Conservation (phyloP, 129 eudicot genomes). For the Kitagawia praeruptora region DNA sequence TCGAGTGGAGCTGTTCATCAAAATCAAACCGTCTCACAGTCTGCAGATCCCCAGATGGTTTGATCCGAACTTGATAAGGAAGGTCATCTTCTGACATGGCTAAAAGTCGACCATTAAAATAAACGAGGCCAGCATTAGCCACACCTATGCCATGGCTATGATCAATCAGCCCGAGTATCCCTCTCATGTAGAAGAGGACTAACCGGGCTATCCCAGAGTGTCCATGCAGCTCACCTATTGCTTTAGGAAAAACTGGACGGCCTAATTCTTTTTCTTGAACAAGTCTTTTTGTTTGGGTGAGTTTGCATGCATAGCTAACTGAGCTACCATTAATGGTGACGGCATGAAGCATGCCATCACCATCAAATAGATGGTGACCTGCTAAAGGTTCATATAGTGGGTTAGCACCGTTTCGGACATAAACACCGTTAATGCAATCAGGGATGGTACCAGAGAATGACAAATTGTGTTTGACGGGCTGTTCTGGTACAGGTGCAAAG, state of each 20-base stretch:
- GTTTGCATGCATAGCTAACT: conserved; percentile 1
- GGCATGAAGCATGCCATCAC: conserved; percentile 1
- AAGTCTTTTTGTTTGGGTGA: conserved; percentile 4
- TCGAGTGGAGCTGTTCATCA: neutral
- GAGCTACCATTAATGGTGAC: neutral
- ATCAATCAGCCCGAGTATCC: conserved; percentile 1
- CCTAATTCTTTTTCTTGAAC: conserved; percentile 6
- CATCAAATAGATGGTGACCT: conserved; percentile 7
- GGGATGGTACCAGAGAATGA: neutral
- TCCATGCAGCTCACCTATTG: conserved; percentile 6
- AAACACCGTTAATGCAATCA: conserved; percentile 8
- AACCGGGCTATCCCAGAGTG: conserved; percentile 9
- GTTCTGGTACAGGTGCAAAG: conserved; percentile 7
- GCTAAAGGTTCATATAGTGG: conserved; percentile 3
- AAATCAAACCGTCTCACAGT: conserved; percentile 1
- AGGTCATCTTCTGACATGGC: conserved; percentile 10
- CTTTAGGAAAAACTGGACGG: neutral
- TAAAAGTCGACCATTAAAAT: conserved; percentile 5
- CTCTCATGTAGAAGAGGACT: conserved; percentile 6
- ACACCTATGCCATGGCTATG: conserved; percentile 1
- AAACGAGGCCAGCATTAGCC: conserved; percentile 6
- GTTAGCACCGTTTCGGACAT: neutral
- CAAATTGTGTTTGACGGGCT: neutral
- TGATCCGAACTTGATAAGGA: neutral
- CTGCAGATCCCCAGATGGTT: neutral